Conservation (phyloP, 2,329 filamentous ascomycete species). For the Trichoderma koningii region DNA sequence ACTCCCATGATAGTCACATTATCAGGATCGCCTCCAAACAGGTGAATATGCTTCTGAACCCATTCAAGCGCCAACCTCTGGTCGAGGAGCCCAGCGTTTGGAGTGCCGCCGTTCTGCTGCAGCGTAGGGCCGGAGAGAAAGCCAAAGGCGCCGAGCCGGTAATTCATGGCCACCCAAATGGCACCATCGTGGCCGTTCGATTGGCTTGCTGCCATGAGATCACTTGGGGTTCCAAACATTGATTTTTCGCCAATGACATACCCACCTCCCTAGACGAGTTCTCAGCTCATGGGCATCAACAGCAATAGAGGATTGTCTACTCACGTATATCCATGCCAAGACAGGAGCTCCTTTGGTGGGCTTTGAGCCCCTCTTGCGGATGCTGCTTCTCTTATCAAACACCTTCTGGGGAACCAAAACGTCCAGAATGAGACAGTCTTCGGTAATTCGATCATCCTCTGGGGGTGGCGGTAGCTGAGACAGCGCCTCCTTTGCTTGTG, state of each 20-base stretch:
- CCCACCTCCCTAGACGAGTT: conserved; percentile 8
- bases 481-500: conserved; percentile 1
- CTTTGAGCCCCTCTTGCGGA: background rate
- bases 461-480: background rate
- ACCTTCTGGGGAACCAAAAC: conserved; percentile 19
- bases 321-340: conserved; percentile 23
- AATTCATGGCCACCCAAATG: conserved; percentile 24
- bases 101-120: background rate
- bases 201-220: conserved; percentile 16
- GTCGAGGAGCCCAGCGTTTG: conserved; percentile 40
- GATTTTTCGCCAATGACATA: conserved; percentile 24
- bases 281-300: background rate
- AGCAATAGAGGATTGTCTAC: background rate
- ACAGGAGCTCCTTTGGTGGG: conserved; percentile 16
- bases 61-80: conserved; percentile 42
- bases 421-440: conserved; percentile 25
- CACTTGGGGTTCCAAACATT: conserved; percentile 8
- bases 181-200: conserved; percentile 2
- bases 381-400: background rate
- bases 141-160: conserved; percentile 23
- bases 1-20: conserved; percentile 63
- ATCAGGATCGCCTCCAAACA: conserved; percentile 40
- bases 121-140: conserved; percentile 26
- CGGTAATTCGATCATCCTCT: conserved; percentile 11
- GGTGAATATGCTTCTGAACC: conserved; percentile 29